Conservation (phyloP, 495 filamentous ascomycete species). For the Penicillium argentinense region DNA sequence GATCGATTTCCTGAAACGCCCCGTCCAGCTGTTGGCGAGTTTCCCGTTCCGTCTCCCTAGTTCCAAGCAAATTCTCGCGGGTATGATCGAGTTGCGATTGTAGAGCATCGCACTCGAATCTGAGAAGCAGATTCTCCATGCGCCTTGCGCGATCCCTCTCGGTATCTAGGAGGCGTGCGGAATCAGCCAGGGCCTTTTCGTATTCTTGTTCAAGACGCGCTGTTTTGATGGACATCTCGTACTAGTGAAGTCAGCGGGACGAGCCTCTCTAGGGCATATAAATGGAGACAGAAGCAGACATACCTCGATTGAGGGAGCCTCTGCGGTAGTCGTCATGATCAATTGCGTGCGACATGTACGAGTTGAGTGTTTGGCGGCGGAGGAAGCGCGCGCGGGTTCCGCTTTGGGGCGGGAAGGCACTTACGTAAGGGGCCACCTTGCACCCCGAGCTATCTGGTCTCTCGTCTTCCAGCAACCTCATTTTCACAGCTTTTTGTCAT, state of each 20-base stretch:
- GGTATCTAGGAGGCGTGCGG: slow-evolving; percentile 61
- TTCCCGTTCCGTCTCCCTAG: slow-evolving; percentile 53
- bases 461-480: neutral
- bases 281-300: slow-evolving; percentile 9
- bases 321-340: slow-evolving; percentile 21
- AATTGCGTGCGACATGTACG: neutral
- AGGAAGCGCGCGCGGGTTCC: slow-evolving; percentile 12
- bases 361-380: neutral
- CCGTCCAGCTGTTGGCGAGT: slow-evolving; percentile 57
- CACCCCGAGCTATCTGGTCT: slow-evolving; percentile 3
- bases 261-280: too few relatives aligned
- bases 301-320: slow-evolving; percentile 26
- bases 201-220: slow-evolving; percentile 64
- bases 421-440: slow-evolving; percentile 27
- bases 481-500: slow-evolving; percentile 14
- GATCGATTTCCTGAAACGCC: slow-evolving; percentile 53
- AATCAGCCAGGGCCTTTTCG: slow-evolving; percentile 54
- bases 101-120: slow-evolving; percentile 68
- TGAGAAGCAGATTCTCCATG: slow-evolving; percentile 64
- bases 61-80: slow-evolving; percentile 47
- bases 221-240: slow-evolving; percentile 46
- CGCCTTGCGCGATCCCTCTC: slow-evolving; percentile 66
- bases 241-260: slow-evolving; percentile 24
- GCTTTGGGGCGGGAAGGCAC: neutral
- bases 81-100: slow-evolving; percentile 59